phyloP scores from a whole-genome alignment of 352 stramenopile species.

The Pythium guiyangense region DNA sequence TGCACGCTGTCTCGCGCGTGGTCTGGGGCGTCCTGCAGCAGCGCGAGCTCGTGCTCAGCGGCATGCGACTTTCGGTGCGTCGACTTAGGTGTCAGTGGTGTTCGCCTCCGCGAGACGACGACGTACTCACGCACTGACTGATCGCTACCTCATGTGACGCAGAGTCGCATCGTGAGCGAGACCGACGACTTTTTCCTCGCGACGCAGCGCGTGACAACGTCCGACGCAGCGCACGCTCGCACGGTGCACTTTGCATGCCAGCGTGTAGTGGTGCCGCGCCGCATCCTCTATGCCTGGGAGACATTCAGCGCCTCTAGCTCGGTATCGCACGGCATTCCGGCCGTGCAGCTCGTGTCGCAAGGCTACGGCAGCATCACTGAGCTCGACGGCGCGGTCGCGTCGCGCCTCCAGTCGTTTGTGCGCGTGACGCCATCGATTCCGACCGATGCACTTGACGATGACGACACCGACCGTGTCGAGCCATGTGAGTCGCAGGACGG shows the following conservation, averaged over 20 bases:
- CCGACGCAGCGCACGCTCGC: background rate
- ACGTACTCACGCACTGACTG: background rate
- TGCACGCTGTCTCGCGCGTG: background rate
- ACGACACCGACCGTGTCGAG: background rate
- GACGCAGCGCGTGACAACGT: constrained; percentile 3
- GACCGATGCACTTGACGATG: background rate
- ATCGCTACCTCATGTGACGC: background rate
- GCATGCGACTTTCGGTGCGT: background rate
- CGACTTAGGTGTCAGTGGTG: background rate
- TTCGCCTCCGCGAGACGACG: too few relatives aligned
- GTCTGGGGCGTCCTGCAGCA: constrained; percentile 6
- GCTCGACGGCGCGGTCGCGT: background rate
- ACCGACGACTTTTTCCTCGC: constrained; percentile 5
- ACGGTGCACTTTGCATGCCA: constrained; percentile 1
- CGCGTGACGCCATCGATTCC: background rate
- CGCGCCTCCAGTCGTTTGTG: constrained; percentile 6
- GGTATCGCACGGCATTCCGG: background rate
- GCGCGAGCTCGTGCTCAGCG: constrained; percentile 1
- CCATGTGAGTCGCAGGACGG: background rate
- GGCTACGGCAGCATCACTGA: constrained; percentile 1
- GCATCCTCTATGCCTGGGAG: constrained; percentile 6
- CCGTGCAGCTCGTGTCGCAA: background rate
- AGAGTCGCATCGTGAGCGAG: constrained; percentile 4
- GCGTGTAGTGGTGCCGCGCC: background rate
- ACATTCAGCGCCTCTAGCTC: background rate